These are phyloP conservation scores for Camellia japonica DNA, from an alignment of 148 eudicot species.

Conservation along the genomic window DNA sequence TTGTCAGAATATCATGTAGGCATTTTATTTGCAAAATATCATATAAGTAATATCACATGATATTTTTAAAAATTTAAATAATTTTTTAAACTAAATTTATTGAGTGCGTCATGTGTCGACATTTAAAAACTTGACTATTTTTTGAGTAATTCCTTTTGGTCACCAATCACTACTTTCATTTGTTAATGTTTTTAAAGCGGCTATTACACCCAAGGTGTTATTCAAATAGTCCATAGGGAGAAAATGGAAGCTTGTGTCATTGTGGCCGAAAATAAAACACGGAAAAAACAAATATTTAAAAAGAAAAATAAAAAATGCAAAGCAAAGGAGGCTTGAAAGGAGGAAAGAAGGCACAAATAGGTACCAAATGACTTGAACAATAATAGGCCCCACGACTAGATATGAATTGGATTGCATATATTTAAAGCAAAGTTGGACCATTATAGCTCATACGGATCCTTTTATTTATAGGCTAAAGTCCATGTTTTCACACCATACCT, in stretches of 20 bases:
- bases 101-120: background rate
- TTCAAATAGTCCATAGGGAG: constrained; percentile 10
- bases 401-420: background rate
- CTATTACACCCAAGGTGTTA: constrained; percentile 3
- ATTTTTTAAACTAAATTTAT: too few species aligned
- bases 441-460: background rate
- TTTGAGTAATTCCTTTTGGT: background rate
- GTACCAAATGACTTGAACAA: background rate
- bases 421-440: background rate
- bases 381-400: constrained; percentile 1
- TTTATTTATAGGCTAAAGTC: background rate
- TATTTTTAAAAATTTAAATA: too few species aligned
- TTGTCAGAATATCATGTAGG: too few species aligned
- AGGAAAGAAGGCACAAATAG: background rate
- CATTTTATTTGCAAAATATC: too few species aligned
- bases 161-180: background rate
- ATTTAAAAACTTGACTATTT: background rate
- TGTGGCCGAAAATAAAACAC: constrained; percentile 12
- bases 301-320: background rate
- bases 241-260: background rate
- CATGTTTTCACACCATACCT: background rate
- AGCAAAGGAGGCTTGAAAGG: background rate
- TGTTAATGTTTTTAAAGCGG: background rate
- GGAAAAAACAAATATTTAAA: background rate
- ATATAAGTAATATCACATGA: too few species aligned